Percentiles rank a stretch among this genome's conserved stretches.
These are phyloP conservation scores for Tricholoma hemisulphureum DNA, from an alignment of 768 basidiomycete species.

Conservation along the genomic window DNA sequence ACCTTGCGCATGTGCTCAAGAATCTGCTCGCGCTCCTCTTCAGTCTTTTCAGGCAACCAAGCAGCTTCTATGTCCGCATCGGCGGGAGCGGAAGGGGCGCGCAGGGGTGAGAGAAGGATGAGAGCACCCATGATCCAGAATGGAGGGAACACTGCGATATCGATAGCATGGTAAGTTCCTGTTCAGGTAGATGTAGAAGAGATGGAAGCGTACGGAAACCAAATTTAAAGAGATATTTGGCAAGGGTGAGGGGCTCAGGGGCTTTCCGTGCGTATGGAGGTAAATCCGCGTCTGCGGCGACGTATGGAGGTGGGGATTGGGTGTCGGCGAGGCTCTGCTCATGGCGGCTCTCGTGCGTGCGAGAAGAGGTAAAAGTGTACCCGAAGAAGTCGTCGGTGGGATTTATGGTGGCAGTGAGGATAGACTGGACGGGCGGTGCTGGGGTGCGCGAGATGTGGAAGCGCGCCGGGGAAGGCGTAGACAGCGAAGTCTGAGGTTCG, in stretches of 20 bases:
- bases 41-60: constrained; percentile 59
- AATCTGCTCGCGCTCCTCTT: constrained; percentile 46
- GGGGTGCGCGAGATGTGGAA: constrained; percentile 20
- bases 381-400: constrained; percentile 37
- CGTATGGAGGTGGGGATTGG: constrained; percentile 41
- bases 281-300: constrained; percentile 31
- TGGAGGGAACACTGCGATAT: constrained; percentile 52
- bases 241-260: constrained; percentile 51
- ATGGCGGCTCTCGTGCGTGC: constrained; percentile 41
- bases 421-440: constrained; percentile 12
- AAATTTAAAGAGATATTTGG: constrained; percentile 61
- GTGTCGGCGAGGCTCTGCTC: constrained; percentile 34
- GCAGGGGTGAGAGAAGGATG: constrained; percentile 54
- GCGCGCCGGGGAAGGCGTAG: constrained; percentile 15
- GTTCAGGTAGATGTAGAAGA: background rate
- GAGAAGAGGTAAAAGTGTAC: constrained; percentile 32
- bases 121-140: constrained; percentile 62
- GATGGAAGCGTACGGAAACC: constrained; percentile 50
- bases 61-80: constrained; percentile 28
- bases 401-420: constrained; percentile 13
- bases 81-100: constrained; percentile 31
- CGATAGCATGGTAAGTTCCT: constrained; percentile 7
- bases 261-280: constrained; percentile 38
- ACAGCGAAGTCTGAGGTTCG: constrained; percentile 14
- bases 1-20: constrained; percentile 45